A percentile compares a stretch with the other conserved stretches of the same genome.
phyloP scores from a whole-genome alignment of 257 asterid species.

The Eustoma russellianum region DNA sequence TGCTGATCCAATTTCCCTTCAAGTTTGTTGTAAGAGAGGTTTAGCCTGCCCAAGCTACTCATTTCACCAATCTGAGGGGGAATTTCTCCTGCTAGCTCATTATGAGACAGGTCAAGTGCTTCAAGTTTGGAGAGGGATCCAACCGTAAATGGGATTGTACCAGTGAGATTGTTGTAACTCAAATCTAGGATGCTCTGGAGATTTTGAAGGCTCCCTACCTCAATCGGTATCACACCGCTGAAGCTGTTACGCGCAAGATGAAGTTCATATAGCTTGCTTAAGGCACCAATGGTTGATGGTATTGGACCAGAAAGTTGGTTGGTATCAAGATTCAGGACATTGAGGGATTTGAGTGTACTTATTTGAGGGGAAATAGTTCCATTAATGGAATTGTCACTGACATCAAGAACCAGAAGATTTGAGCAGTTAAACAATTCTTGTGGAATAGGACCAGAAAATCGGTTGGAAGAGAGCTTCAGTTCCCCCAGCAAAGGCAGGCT shows the following conservation, averaged over 20 bases:
- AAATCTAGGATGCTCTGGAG: constrained; percentile 69
- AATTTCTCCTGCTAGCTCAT: constrained; percentile 51
- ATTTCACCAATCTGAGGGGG: constrained; percentile 61
- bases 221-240: constrained; percentile 60
- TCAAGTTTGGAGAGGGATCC: constrained; percentile 66
- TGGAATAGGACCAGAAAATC: constrained; percentile 53
- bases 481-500: constrained; percentile 69
- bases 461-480: constrained; percentile 63
- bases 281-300: constrained; percentile 53
- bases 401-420: constrained; percentile 49
- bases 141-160: constrained; percentile 51
- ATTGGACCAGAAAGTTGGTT: constrained; percentile 66
- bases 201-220: constrained; percentile 62
- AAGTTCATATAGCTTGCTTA: constrained; percentile 64
- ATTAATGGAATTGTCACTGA: constrained; percentile 43
- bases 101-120: constrained; percentile 72
- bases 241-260: constrained; percentile 59
- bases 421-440: constrained; percentile 59
- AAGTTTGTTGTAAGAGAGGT: constrained; percentile 71
- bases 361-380: constrained; percentile 61
- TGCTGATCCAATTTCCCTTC: constrained; percentile 54
- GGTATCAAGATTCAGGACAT: constrained; percentile 53
- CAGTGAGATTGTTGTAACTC: constrained; percentile 68
- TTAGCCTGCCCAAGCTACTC: constrained; percentile 72
- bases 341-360: constrained; percentile 60